Evolutionary conservation across 768 basidiomycete species (phyloP).

Genomic region (Termitomyces sp.): DNA sequence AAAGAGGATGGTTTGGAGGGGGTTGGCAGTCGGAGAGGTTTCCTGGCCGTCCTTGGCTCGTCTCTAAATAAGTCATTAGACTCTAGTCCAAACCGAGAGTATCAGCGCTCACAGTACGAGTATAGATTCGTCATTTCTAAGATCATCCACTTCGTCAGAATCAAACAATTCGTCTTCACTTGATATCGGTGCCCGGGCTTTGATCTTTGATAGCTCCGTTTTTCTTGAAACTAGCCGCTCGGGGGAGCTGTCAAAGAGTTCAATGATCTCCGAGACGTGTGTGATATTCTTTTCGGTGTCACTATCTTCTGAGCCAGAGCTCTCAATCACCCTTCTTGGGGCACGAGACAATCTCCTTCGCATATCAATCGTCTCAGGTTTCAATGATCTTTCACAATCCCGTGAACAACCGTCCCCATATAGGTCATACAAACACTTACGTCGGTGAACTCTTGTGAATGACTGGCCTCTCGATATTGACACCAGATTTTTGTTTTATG

Average conservation of each 20-base stretch:
- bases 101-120: conserved; percentile 27
- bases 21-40: conserved; percentile 28
- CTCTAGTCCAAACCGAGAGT: background rate
- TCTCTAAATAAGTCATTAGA: conserved; percentile 22
- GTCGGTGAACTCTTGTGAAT: background rate
- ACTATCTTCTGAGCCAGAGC: conserved; percentile 24
- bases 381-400: background rate
- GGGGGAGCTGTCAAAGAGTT: conserved; percentile 22
- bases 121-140: conserved; percentile 29
- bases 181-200: background rate
- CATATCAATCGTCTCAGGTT: background rate
- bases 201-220: conserved; percentile 6
- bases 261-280: conserved; percentile 17
- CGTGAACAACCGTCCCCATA: background rate
- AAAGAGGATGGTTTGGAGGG: conserved; percentile 6
- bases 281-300: conserved; percentile 18
- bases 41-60: conserved; percentile 44
- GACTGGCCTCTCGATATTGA: background rate
- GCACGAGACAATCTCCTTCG: conserved; percentile 10
- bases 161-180: conserved; percentile 7
- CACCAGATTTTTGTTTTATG: background rate
- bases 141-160: conserved; percentile 24
- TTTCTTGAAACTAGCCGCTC: conserved; percentile 4
- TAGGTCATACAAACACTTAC: background rate
- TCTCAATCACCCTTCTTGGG: conserved; percentile 27